A percentile compares a stretch with the other conserved stretches of the same genome.
phyloP scores from a whole-genome alignment of 352 stramenopile species.

The Achlya hypogyna region DNA sequence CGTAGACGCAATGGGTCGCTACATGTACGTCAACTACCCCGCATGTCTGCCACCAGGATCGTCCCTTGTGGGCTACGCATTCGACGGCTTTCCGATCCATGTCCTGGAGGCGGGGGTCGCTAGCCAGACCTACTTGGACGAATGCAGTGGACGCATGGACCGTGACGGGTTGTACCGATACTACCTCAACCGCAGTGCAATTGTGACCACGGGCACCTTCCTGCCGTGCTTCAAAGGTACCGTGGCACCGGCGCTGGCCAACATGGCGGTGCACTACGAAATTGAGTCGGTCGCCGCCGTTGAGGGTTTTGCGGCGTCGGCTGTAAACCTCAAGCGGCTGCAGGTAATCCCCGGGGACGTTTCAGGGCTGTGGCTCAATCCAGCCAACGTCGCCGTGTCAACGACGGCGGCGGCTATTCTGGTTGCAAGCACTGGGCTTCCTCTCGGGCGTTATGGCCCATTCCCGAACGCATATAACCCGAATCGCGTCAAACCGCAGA shows the following conservation, averaged over 20 bases:
- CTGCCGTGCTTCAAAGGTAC: constrained; percentile 54
- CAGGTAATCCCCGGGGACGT: not conserved
- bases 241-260: constrained; percentile 13
- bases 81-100: constrained; percentile 55
- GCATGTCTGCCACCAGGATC: constrained; percentile 32
- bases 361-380: constrained; percentile 40
- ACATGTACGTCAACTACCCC: constrained; percentile 39
- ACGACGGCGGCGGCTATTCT: constrained; percentile 46
- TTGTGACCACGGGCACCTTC: constrained; percentile 22
- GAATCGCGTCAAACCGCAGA: constrained; percentile 34
- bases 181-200: constrained; percentile 27
- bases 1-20: constrained; percentile 33
- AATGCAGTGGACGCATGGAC: constrained; percentile 41
- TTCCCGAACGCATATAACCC: constrained; percentile 64
- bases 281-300: constrained; percentile 28
- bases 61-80: constrained; percentile 43
- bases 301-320: constrained; percentile 30
- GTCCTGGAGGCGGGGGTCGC: constrained; percentile 21
- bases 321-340: constrained; percentile 9
- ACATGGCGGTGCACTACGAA: not conserved
- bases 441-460: constrained; percentile 36
- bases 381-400: constrained; percentile 31
- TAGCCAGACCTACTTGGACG: constrained; percentile 31
- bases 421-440: constrained; percentile 50
- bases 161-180: constrained; percentile 46